Evolutionary conservation across 2,329 filamentous ascomycete species (phyloP), one percentile per base, ranked within the genome.

Genomic region (Metarhizium robertsii): DNA sequence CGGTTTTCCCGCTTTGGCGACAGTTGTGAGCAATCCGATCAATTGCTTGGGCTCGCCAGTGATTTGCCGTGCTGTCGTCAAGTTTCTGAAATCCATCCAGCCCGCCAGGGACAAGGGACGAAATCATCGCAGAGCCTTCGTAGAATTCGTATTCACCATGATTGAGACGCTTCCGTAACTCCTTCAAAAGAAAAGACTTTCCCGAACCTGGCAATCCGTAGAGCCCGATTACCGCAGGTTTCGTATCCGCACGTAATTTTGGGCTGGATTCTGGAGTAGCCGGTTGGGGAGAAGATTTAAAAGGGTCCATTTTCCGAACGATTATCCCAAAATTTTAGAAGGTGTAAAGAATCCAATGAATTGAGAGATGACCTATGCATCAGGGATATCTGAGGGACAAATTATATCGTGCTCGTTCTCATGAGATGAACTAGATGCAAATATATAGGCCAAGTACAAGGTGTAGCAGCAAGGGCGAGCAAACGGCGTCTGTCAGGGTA

Each of bases 161-260:
- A 2, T 59, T 63, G 1, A 79, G 65, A 2, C 66, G 18, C 1
- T 64, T 4, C 49, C 69, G 67, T 6, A 84, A 61, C 8, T 73
- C 50, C 0, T 69, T 61, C 14, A 83, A 56, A 6, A 79, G 56
- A 43, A 64, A 71, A 0, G 76, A 73, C 62, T 84, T 84, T 4
- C 80, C 80, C n/a, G 65, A 75, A 1, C 78, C 79, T 2, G 78
- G 67, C 42, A 84, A 20, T 6, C 80, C 80, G 57, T 83, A 84
- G 1, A 84, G 53, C 2, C 79, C 79, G 34, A 84, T 65, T 18
- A 83, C 64, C 2, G 61, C 61, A 13, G 74, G 66, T 57, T 70
- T 75, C 18, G 60, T n/a, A 30, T 18, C 42, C 30, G 13, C 48
- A 20, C 2, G 20, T 30, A 18, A 43, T 32, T 7, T 29, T 32